phyloP scores from a whole-genome alignment of 2,329 filamentous ascomycete genomes.

The Akanthomyces uredinophilus region DNA sequence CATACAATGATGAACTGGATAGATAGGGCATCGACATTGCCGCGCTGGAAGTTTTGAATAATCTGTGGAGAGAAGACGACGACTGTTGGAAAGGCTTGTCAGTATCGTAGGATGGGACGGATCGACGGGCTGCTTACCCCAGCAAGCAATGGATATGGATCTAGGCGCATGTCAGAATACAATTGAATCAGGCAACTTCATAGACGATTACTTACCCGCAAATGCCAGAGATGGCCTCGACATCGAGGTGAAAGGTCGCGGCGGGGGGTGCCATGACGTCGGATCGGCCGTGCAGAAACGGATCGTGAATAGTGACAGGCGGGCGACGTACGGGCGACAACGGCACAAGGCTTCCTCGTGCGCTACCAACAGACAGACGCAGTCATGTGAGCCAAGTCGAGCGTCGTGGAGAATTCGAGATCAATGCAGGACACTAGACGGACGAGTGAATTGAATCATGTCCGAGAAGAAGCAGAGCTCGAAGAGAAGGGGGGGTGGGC shows the following conservation, averaged over 20 bases:
- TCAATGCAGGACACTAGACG: background rate
- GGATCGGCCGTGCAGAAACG: background rate
- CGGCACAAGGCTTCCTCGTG: background rate
- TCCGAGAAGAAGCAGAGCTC: background rate
- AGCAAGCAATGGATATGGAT: conserved; percentile 93
- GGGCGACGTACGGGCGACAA: background rate
- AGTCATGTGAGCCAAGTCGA: background rate
- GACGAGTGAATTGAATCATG: background rate
- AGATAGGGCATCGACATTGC: conserved; percentile 81
- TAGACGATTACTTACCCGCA: conserved; percentile 69
- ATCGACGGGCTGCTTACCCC: conserved; percentile 43
- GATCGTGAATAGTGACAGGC: background rate
- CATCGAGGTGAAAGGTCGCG: conserved; percentile 64
- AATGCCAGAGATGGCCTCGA: conserved; percentile 88
- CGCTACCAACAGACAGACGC: background rate
- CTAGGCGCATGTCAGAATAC: conserved; percentile 37
- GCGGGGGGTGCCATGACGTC: conserved; percentile 49
- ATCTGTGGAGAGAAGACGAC: conserved; percentile 98
- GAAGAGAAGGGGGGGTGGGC: background rate
- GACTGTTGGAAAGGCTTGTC: conserved; percentile 42
- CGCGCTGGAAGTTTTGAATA: conserved; percentile 83
- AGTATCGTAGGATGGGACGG: background rate
- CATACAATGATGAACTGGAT: conserved; percentile 90
- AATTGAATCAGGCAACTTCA: background rate
- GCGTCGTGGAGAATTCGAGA: background rate